Conservation (phyloP, 2,329 filamentous ascomycete species). For the Talaromyces sp. region DNA sequence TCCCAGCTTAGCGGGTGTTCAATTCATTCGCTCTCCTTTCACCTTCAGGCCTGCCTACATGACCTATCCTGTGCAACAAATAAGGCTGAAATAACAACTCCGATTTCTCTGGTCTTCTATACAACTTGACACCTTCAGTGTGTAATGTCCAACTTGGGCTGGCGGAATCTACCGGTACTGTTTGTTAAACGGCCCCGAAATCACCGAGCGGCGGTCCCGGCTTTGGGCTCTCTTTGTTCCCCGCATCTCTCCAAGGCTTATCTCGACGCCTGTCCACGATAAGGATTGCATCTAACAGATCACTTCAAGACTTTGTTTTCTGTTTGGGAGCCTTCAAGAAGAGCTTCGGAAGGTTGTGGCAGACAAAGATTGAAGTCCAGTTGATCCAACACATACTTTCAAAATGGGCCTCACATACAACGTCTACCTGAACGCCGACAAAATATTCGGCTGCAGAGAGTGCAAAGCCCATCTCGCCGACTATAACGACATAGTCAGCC, state of each 20-base stretch:
- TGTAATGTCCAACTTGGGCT: neutral
- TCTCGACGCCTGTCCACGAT: constrained; percentile 14
- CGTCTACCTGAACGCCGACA: constrained; percentile 77
- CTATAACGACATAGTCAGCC: constrained; percentile 91
- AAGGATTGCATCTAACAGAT: constrained; percentile 7
- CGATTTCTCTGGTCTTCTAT: neutral
- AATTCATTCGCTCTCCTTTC: neutral
- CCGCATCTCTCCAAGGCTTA: constrained; percentile 14
- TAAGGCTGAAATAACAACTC: neutral
- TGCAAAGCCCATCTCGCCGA: constrained; percentile 96
- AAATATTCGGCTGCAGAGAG: constrained; percentile 87
- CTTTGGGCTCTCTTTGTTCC: neutral
- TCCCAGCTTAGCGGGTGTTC: neutral
- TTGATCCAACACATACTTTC: neutral
- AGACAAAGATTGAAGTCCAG: neutral
- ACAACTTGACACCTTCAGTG: neutral
- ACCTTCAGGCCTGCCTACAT: neutral
- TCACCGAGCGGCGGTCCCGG: neutral
- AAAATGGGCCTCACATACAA: constrained; percentile 87
- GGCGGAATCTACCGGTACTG: neutral
- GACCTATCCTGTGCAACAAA: neutral
- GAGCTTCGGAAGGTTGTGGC: neutral
- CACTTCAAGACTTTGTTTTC: neutral
- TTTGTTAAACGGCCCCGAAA: neutral
- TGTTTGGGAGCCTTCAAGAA: neutral